Percentiles rank a stretch among this genome's conserved stretches.
Conservation (phyloP, 768 basidiomycete genomes). For the Hirschioporus abietinus region DNA sequence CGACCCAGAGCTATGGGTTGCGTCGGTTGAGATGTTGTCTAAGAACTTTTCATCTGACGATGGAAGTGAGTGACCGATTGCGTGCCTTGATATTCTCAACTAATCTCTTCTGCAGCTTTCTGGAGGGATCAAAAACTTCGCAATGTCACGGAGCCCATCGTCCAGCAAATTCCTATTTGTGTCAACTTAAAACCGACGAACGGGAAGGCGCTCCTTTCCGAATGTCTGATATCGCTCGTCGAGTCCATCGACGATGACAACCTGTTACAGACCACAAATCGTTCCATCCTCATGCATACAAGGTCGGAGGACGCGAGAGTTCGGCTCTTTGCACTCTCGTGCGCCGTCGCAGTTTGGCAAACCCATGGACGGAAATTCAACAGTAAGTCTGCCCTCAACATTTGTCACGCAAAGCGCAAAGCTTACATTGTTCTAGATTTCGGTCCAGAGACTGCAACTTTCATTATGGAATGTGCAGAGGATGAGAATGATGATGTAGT, state of each 20-base stretch:
- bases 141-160: conserved; percentile 51
- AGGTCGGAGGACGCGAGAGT: conserved; percentile 71
- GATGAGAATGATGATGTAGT: conserved; percentile 87
- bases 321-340: conserved; percentile 66
- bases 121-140: conserved; percentile 84
- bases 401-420: not conserved
- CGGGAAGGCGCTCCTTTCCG: conserved; percentile 36
- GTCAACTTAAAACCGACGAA: conserved; percentile 32
- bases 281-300: conserved; percentile 82
- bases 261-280: conserved; percentile 76
- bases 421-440: conserved; percentile 44
- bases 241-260: conserved; percentile 50
- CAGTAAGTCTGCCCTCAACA: conserved; percentile 37
- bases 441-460: conserved; percentile 74
- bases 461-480: conserved; percentile 82
- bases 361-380: conserved; percentile 68
- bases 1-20: conserved; percentile 53
- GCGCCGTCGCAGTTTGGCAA: conserved; percentile 71
- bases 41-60: conserved; percentile 78
- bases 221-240: conserved; percentile 50
- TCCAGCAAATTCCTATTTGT: conserved; percentile 60
- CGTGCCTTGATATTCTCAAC: not conserved
- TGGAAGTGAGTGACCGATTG: conserved; percentile 49
- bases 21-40: conserved; percentile 53
- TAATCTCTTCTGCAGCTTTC: conserved; percentile 48